Conservation (phyloP, 306 rosid genomes). For the Trifolium dubium region DNA sequence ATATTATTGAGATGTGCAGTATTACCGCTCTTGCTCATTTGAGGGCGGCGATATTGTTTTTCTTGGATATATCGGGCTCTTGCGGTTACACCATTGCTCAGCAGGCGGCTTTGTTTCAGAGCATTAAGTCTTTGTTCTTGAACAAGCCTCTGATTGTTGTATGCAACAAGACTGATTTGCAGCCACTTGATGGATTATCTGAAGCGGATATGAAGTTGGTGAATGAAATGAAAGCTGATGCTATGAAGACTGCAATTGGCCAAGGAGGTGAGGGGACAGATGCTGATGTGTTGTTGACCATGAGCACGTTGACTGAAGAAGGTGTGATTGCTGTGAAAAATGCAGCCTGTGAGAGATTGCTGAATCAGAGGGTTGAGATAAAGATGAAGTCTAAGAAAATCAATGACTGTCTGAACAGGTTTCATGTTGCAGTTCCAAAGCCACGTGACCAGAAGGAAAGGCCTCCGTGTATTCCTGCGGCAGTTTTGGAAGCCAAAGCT, state of each 20-base stretch:
- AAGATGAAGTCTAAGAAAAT: constrained; percentile 88
- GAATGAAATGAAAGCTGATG: constrained; percentile 80
- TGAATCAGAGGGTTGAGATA: constrained; percentile 80
- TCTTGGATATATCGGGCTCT: constrained; percentile 86
- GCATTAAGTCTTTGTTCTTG: constrained; percentile 67
- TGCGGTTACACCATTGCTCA: constrained; percentile 88
- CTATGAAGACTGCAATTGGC: constrained; percentile 75
- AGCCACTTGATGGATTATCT: constrained; percentile 70
- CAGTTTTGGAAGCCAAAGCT: constrained; percentile 72
- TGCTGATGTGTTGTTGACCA: constrained; percentile 69
- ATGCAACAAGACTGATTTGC: constrained; percentile 86
- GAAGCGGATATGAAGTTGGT: constrained; percentile 86
- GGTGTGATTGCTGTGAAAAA: constrained; percentile 87
- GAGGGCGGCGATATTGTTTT: constrained; percentile 88
- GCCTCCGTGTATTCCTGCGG: constrained; percentile 74
- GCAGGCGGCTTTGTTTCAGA: constrained; percentile 85
- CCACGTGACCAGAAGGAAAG: constrained; percentile 85
- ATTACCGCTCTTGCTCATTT: constrained; percentile 91
- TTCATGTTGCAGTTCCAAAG: constrained; percentile 82
- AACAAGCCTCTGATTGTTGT: constrained; percentile 59
- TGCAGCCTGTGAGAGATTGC: constrained; percentile 80
- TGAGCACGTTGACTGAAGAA: constrained; percentile 87
- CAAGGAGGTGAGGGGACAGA: constrained; percentile 71
- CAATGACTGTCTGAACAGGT: constrained; percentile 75
- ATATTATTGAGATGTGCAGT: constrained; percentile 94